A percentile compares a stretch with the other conserved stretches of the same genome.
Evolutionary conservation across 2,329 filamentous ascomycete genomes (phyloP).

Genomic region (Diaporthe citriasiana): DNA sequence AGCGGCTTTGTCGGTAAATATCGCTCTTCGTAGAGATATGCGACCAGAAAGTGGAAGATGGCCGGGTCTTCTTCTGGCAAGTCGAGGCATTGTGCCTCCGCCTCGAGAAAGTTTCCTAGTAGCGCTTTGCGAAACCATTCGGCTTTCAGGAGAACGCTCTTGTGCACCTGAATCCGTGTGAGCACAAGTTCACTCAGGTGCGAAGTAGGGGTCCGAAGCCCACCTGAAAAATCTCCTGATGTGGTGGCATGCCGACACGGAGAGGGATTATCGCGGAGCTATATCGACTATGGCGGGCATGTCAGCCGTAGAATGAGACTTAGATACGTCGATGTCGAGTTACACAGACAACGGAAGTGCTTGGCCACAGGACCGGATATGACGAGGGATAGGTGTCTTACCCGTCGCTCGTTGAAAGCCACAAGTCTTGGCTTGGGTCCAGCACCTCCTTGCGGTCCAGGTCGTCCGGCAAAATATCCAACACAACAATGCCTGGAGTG

Average conservation of each 20-base stretch:
- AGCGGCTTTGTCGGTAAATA: slow-evolving; percentile 62
- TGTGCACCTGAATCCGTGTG: slow-evolving; percentile 57
- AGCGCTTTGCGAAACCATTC: slow-evolving; percentile 65
- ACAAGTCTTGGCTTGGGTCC: slow-evolving; percentile 61
- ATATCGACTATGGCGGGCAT: slow-evolving; percentile 55
- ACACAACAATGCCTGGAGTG: slow-evolving; percentile 55
- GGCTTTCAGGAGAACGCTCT: slow-evolving; percentile 59
- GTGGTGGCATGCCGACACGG: slow-evolving; percentile 56
- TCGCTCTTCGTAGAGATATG: slow-evolving; percentile 64
- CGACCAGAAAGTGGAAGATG: slow-evolving; percentile 65
- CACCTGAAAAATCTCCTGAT: slow-evolving; percentile 61
- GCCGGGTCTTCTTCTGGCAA: slow-evolving; percentile 65
- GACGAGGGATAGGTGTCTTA: slow-evolving; percentile 47
- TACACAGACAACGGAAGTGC: slow-evolving; percentile 8
- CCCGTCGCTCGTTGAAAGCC: slow-evolving; percentile 65
- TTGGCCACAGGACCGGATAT: slow-evolving; percentile 17
- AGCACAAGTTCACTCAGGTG: slow-evolving; percentile 20
- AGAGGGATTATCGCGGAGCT: slow-evolving; percentile 61
- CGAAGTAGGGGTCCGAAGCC: slow-evolving; percentile 37
- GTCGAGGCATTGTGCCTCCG: slow-evolving; percentile 60
- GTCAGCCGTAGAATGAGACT: slow-evolving; percentile 25
- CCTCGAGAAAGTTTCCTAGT: slow-evolving; percentile 62
- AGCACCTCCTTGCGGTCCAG: slow-evolving; percentile 50
- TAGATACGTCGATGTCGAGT: slow-evolving; percentile 38
- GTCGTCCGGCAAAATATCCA: slow-evolving; percentile 53